Evolutionary conservation across 176 grass and related monocot species (phyloP).

Genomic region (Themeda triandra): DNA sequence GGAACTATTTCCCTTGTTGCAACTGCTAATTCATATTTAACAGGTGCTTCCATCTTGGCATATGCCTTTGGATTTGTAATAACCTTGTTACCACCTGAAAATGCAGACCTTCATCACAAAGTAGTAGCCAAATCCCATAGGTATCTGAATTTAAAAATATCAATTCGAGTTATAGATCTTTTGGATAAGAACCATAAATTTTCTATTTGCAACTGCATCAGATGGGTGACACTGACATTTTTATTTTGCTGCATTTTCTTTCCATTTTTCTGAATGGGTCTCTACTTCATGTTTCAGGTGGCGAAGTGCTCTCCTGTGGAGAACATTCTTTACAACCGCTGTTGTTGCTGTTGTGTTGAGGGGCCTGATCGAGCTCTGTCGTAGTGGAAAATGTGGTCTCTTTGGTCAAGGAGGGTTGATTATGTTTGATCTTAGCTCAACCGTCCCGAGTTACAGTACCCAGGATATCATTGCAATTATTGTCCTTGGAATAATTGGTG

Average conservation of each 20-base stretch:
- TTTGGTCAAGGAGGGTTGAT: slow-evolving; percentile 90
- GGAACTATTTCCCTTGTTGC: background rate
- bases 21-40: background rate
- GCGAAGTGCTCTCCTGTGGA: slow-evolving; percentile 93
- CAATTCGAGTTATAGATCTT: background rate
- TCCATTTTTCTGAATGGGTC: background rate
- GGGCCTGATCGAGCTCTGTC: slow-evolving; percentile 64
- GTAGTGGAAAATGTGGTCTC: slow-evolving; percentile 79
- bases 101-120: background rate
- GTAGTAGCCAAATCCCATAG: background rate
- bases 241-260: background rate
- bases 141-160: background rate
- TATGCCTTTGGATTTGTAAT: background rate
- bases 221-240: background rate
- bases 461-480: slow-evolving; percentile 71
- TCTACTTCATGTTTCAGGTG: slow-evolving; percentile 58
- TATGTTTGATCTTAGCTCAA: slow-evolving; percentile 95
- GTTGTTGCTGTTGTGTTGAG: slow-evolving; percentile 85
- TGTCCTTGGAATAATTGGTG: slow-evolving; percentile 78
- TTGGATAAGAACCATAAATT: background rate
- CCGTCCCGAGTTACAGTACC: slow-evolving; percentile 45
- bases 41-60: background rate
- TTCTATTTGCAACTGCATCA: background rate
- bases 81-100: background rate
- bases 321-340: slow-evolving; percentile 97